Evolutionary conservation across 306 rosid genomes (phyloP).

Genomic region (Begonia loranthoides): DNA sequence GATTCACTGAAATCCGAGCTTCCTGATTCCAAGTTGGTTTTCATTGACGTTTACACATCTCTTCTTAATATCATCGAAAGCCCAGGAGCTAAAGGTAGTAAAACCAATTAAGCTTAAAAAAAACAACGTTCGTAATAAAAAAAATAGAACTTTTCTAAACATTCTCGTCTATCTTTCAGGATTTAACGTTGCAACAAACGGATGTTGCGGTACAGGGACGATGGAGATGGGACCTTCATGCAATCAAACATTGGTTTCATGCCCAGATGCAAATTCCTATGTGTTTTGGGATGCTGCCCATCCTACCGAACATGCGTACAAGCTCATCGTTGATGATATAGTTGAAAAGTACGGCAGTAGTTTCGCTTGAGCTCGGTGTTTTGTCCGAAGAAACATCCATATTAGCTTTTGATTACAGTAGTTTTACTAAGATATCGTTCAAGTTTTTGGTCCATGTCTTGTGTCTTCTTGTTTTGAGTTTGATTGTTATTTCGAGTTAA

Average conservation of each 20-base stretch:
- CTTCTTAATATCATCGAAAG: conserved; percentile 26
- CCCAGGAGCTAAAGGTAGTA: conserved; percentile 9
- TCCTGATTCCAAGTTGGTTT: conserved; percentile 41
- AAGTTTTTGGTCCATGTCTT: too few relatives aligned
- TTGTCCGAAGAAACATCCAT: too few relatives aligned
- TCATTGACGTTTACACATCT: conserved; percentile 36
- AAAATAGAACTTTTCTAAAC: neutral
- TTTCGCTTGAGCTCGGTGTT: too few relatives aligned
- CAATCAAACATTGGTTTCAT: conserved; percentile 16
- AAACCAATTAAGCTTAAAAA: neutral
- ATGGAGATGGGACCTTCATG: conserved; percentile 42
- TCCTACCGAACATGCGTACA: conserved; percentile 37
- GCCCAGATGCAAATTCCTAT: conserved; percentile 27
- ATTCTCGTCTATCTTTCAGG: conserved; percentile 23
- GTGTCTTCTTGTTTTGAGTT: too few relatives aligned
- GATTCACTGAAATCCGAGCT: conserved; percentile 15
- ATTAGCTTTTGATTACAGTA: too few relatives aligned
- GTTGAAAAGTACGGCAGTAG: too few relatives aligned
- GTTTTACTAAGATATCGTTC: too few relatives aligned
- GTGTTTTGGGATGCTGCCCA: conserved; percentile 66
- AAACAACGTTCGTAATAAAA: neutral
- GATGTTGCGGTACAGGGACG: conserved; percentile 81
- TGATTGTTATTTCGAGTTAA: too few relatives aligned
- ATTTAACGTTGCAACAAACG: conserved; percentile 34
- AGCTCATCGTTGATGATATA: neutral